Percentiles rank a stretch among this genome's conserved stretches.
phyloP scores from a whole-genome alignment of 108 stramenopile species.

The Schizochytrium sp. region DNA sequence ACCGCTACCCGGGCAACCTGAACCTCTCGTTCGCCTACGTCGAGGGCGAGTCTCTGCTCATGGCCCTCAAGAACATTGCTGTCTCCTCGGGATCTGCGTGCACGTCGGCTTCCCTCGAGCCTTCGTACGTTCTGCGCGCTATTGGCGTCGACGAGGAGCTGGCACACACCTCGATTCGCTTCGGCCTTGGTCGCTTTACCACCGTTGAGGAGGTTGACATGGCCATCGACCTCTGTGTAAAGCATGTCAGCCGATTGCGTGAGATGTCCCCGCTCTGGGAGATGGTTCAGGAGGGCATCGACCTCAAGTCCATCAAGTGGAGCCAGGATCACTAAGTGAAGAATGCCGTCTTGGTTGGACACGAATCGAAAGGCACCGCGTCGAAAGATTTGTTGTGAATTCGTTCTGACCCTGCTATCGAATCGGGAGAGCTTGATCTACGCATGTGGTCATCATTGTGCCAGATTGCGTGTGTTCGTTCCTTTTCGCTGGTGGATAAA shows the following conservation, averaged over 20 bases:
- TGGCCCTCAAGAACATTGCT: slow-evolving; percentile 96
- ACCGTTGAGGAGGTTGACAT: slow-evolving; percentile 91
- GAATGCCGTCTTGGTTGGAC: too few relatives aligned
- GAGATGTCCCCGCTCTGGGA: slow-evolving; percentile 99
- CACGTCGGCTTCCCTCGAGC: slow-evolving; percentile 92
- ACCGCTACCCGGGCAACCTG: slow-evolving; percentile 80
- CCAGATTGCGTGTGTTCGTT: too few relatives aligned
- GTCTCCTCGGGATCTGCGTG: slow-evolving; percentile 93
- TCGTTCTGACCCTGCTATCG: too few relatives aligned
- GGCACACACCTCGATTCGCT: slow-evolving; percentile 90
- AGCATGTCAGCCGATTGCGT: slow-evolving; percentile 81
- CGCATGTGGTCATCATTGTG: too few relatives aligned
- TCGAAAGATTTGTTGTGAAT: too few relatives aligned
- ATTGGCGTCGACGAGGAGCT: slow-evolving; percentile 95
- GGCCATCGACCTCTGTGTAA: slow-evolving; percentile 76
- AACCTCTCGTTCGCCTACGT: slow-evolving; percentile 98
- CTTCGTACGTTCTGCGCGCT: slow-evolving; percentile 94
- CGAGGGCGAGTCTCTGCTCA: slow-evolving; percentile 90
- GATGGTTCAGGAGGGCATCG: slow-evolving; percentile 98
- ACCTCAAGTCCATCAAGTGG: slow-evolving; percentile 94
- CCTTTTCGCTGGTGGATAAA: too few relatives aligned
- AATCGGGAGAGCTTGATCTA: too few relatives aligned
- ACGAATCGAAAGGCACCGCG: too few relatives aligned
- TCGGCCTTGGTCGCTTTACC: slow-evolving; percentile 93
- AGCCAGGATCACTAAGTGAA: slow-evolving; percentile 64